phyloP scores from a whole-genome alignment of 495 filamentous ascomycete genomes.

The Pseudotulostoma volvatum region DNA sequence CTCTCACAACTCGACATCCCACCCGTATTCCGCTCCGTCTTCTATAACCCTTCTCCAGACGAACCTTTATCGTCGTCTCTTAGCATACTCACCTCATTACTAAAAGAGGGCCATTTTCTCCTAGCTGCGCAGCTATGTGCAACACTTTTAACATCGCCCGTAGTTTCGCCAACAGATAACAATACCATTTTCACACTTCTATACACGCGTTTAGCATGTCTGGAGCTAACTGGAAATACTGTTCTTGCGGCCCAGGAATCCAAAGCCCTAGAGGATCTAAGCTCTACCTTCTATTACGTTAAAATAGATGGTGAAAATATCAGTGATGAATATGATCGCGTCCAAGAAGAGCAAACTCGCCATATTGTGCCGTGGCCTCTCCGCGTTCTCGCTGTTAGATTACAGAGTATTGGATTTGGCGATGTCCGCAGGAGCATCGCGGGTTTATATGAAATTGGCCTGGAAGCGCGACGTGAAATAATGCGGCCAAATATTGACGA shows the following conservation, averaged over 20 bases:
- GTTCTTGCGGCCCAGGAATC: constrained; percentile 72
- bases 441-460: constrained; percentile 72
- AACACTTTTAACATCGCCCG: constrained; percentile 26
- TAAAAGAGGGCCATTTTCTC: constrained; percentile 53
- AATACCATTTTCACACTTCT: constrained; percentile 55
- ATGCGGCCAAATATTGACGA: constrained; percentile 15
- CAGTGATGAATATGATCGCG: constrained; percentile 19
- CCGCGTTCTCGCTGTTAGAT: constrained; percentile 58
- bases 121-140: constrained; percentile 32
- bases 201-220: constrained; percentile 68
- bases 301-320: constrained; percentile 11
- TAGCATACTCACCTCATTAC: constrained; percentile 45
- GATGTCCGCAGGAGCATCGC: constrained; percentile 75
- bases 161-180: constrained; percentile 38
- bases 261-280: constrained; percentile 67
- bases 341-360: constrained; percentile 13
- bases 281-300: constrained; percentile 50
- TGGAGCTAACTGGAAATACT: constrained; percentile 55
- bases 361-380: constrained; percentile 80
- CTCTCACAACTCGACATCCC: constrained; percentile 51
- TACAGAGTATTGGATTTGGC: constrained; percentile 70
- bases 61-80: constrained; percentile 23
- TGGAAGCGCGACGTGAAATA: constrained; percentile 49
- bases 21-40: constrained; percentile 38
- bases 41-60: constrained; percentile 20